Base-by-base conservation (phyloP, 495 filamentous ascomycete species). In the Aspergillus homomorphus region DNA sequence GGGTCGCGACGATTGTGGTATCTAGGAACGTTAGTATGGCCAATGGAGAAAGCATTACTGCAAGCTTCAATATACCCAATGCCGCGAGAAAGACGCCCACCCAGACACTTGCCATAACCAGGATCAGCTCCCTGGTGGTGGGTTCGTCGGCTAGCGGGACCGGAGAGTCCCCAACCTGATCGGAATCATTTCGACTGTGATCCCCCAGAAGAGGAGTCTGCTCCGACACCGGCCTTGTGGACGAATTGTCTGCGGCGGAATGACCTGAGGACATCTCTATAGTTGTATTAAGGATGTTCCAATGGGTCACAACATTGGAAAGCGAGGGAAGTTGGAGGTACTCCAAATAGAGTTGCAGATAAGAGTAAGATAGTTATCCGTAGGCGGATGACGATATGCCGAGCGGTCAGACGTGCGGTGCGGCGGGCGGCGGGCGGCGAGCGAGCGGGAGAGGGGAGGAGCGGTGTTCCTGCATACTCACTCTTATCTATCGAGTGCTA, bases 61-160 rank as follows among this genome's bases (percentile, higher is more conserved):
- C 6, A 3, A 14, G 48, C 43, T 28, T 54, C 16, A 23, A 26
- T 67, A 54, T 73, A 84, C 80, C 83, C 10, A 94, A 70, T 15
- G 92, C 91, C 41, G 89, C 88, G 1, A 96, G 81, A 66, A 96
- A 95, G 4, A 92, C 89, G 23, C 91, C 90, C 3, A 92, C 63
- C 83, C 88, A 92, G 33, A 87, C 74, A 61, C 74, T 76, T 5
- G 70, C 62, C 52, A 82, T 62, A 28, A 80, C 72, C 15, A 79
- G 18, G 15, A 80, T 63, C 51, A 82, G 54, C 58, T 79, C 66
- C 20, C 66, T 73, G 2, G 75, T 79, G 26, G 64, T 76, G 46
- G 68, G 68, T 57, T 81, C 78, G 48, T 74, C 62, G 23, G 62
- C 56, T 38, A 71, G 42, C 0, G 70, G 71, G 44, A 61, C 64